Conservation (phyloP, 176 grass and related monocot species). For the Rhynchospora breviuscula region DNA sequence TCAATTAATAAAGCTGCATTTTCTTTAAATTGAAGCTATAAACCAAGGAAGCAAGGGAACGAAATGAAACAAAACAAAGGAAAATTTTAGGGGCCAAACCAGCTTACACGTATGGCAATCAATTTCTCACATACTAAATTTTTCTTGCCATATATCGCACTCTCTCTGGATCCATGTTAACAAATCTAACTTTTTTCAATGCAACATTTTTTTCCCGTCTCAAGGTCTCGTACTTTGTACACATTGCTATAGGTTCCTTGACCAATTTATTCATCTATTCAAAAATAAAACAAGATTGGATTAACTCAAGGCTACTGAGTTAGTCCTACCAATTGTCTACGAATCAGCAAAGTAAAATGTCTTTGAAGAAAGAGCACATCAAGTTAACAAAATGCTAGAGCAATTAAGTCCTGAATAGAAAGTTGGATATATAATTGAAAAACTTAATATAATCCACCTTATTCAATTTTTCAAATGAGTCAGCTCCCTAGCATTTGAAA, state of each 20-base stretch:
- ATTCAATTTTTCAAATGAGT: constrained; percentile 45
- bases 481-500: constrained; percentile 31
- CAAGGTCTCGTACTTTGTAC: constrained; percentile 44
- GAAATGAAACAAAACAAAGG: no score
- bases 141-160: constrained; percentile 51
- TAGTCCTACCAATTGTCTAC: not conserved
- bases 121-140: no score
- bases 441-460: constrained; percentile 28
- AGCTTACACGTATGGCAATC: no score
- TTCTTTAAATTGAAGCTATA: no score
- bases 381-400: no score
- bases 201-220: constrained; percentile 45
- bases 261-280: constrained; percentile 46
- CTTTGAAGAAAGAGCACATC: not conserved
- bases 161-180: constrained; percentile 54
- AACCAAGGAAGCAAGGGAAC: no score
- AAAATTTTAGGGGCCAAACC: no score
- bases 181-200: constrained; percentile 45
- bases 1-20: no score
- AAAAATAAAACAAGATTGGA: constrained; percentile 10
- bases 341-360: not conserved
- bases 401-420: not conserved
- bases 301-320: not conserved
- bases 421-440: not conserved
- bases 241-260: constrained; percentile 62